Conservation (phyloP, 176 grass and related monocot species). For the Rhynchospora breviuscula region DNA sequence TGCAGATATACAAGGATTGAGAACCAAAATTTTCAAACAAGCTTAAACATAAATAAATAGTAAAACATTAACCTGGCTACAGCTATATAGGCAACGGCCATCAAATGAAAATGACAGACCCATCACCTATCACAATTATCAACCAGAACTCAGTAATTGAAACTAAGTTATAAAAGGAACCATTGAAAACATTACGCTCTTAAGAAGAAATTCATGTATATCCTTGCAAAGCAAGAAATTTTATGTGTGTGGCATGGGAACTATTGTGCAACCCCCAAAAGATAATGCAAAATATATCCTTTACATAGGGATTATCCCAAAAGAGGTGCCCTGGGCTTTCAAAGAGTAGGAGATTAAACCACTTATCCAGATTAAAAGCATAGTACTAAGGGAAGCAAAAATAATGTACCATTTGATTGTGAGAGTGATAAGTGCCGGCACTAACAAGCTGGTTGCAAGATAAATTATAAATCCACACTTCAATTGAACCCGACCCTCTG, state of each 20-base stretch:
- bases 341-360: not conserved
- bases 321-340: not conserved
- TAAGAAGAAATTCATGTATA: not conserved
- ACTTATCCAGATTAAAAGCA: not conserved
- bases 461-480: slow-evolving; percentile 60
- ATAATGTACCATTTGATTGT: slow-evolving; percentile 89
- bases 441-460: slow-evolving; percentile 41
- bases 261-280: not conserved
- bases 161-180: slow-evolving; percentile 8
- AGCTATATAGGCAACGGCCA: slow-evolving; percentile 77
- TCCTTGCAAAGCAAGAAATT: not conserved
- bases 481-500: slow-evolving; percentile 63
- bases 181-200: not conserved
- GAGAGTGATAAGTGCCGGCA: slow-evolving; percentile 46
- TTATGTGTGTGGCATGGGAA: not conserved
- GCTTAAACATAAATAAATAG: slow-evolving; percentile 15
- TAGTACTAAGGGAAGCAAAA: slow-evolving; percentile 3
- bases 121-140: slow-evolving; percentile 61
- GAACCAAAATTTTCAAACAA: not conserved
- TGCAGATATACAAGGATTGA: not conserved
- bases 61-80: slow-evolving; percentile 67
- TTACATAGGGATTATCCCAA: not conserved
- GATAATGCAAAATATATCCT: not conserved
- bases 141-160: slow-evolving; percentile 3
- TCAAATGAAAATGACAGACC: slow-evolving; percentile 74